Conservation (phyloP, 495 filamentous ascomycete genomes). For the Aspergillus wentii region DNA sequence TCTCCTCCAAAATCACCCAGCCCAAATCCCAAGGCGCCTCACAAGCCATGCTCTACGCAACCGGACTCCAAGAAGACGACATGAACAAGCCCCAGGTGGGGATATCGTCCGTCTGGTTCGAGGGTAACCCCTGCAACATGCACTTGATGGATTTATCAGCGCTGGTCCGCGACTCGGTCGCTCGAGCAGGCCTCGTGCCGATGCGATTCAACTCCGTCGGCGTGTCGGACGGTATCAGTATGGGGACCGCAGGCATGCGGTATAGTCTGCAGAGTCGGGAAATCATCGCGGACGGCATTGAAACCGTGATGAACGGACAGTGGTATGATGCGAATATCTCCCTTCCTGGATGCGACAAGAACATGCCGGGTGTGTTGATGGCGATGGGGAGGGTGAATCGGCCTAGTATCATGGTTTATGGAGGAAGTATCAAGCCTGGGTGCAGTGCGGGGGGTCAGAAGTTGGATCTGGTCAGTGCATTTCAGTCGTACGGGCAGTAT, state of each 20-base stretch:
- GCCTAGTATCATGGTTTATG: slow-evolving; percentile 85
- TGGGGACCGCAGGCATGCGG: slow-evolving; percentile 85
- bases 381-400: slow-evolving; percentile 86
- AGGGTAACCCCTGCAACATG: slow-evolving; percentile 75
- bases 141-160: slow-evolving; percentile 67
- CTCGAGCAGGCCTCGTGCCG: slow-evolving; percentile 70
- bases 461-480: slow-evolving; percentile 83
- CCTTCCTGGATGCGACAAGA: slow-evolving; percentile 90
- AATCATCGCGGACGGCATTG: slow-evolving; percentile 85
- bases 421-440: slow-evolving; percentile 79
- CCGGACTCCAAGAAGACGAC: slow-evolving; percentile 67
- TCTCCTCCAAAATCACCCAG: slow-evolving; percentile 70
- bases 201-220: slow-evolving; percentile 84
- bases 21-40: slow-evolving; percentile 88
- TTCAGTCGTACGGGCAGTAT: slow-evolving; percentile 88
- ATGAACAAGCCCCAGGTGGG: slow-evolving; percentile 88
- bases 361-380: slow-evolving; percentile 91
- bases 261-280: slow-evolving; percentile 82
- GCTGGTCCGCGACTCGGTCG: slow-evolving; percentile 66
- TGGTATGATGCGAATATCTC: slow-evolving; percentile 94
- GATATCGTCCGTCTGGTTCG: slow-evolving; percentile 79
- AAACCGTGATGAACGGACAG: slow-evolving; percentile 89
- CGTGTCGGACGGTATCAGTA: slow-evolving; percentile 79
- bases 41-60: slow-evolving; percentile 83
- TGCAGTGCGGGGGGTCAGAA: slow-evolving; percentile 58